Conservation (phyloP, 129 eudicot genomes). For the Arctium minus region DNA sequence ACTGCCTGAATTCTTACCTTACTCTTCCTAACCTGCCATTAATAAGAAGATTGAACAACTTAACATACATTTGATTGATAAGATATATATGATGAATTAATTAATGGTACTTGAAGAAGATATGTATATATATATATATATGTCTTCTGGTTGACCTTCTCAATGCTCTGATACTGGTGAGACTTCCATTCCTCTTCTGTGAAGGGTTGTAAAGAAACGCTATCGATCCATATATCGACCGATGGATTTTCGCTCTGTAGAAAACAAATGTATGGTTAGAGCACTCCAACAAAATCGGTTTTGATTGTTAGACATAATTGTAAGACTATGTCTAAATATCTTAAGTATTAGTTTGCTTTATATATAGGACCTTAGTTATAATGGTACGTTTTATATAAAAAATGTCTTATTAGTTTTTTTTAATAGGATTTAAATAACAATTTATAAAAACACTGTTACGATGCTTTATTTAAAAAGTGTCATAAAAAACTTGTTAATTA, state of each 20-base stretch:
- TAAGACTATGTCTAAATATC: neutral
- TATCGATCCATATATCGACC: slow-evolving; percentile 46
- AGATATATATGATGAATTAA: neutral
- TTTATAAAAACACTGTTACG: too few species aligned
- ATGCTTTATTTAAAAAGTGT: too few species aligned
- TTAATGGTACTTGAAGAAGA: neutral
- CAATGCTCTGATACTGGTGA: slow-evolving; percentile 42
- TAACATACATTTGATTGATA: neutral
- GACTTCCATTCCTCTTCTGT: slow-evolving; percentile 49
- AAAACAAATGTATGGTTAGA: neutral
- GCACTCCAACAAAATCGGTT: neutral
- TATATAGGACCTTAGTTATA: neutral
- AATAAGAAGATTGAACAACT: neutral
- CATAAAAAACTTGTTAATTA: neutral
- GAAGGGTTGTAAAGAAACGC: slow-evolving; percentile 58
- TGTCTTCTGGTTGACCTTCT: slow-evolving; percentile 37
- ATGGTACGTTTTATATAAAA: neutral
- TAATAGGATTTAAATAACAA: neutral
- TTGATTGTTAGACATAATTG: neutral
- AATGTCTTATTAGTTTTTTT: too few species aligned
- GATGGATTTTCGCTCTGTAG: slow-evolving; percentile 33
- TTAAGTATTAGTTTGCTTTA: neutral
- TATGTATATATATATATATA: neutral
- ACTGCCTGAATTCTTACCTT: slow-evolving; percentile 53
- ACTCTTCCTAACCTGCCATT: slow-evolving; percentile 36